These are phyloP conservation scores for Xerocomellus amylosporus DNA, from an alignment of 768 basidiomycete species.

Conservation along the genomic window DNA sequence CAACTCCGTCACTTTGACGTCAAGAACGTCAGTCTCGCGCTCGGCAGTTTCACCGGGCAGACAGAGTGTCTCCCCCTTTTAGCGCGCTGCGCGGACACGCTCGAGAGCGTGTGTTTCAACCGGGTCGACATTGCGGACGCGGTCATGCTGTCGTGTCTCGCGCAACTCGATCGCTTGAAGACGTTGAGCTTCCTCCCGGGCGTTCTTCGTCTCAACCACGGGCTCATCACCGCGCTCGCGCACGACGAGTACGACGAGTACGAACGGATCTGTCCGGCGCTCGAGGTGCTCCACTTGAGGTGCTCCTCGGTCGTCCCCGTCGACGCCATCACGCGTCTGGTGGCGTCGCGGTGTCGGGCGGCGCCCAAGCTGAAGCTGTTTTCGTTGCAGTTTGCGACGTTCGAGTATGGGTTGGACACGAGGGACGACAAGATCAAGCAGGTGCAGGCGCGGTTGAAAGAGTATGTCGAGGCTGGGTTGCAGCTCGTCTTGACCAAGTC, in stretches of 20 bases:
- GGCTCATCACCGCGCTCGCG: conserved; percentile 25
- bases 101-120: conserved; percentile 25
- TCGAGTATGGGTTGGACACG: conserved; percentile 30
- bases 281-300: conserved; percentile 23
- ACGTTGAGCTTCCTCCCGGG: conserved; percentile 25
- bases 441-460: conserved; percentile 8
- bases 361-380: conserved; percentile 17
- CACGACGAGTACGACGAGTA: not conserved
- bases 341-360: conserved; percentile 22
- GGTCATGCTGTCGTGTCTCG: conserved; percentile 20
- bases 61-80: conserved; percentile 29
- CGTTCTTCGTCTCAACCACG: conserved; percentile 32
- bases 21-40: conserved; percentile 28
- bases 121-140: conserved; percentile 25
- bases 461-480: conserved; percentile 24
- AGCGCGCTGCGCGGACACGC: conserved; percentile 25
- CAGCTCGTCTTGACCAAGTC: conserved; percentile 26
- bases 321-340: conserved; percentile 23
- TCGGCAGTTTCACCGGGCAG: conserved; percentile 27
- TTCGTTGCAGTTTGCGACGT: conserved; percentile 26
- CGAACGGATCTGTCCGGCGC: conserved; percentile 21
- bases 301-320: conserved; percentile 25
- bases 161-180: conserved; percentile 17
- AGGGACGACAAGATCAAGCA: conserved; percentile 28
- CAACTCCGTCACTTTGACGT: conserved; percentile 25